These are phyloP conservation scores for Phytophthora uliginosa DNA, from an alignment of 352 stramenopile genomes.

Conservation along the genomic window DNA sequence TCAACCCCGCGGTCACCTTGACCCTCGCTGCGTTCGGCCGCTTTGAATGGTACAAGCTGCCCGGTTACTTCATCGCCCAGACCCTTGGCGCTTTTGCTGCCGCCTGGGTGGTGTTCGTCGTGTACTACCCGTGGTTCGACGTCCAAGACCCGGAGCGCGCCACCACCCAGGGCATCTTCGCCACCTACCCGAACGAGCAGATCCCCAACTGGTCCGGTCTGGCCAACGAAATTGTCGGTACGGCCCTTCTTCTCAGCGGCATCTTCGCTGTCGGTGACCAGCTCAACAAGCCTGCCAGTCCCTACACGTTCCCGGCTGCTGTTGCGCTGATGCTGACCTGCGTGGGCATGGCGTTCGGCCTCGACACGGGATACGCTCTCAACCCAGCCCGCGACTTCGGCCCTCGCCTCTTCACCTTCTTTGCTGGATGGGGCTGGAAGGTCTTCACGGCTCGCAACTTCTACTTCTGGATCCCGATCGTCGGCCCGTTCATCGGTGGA, in stretches of 20 bases:
- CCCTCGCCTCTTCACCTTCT: conserved; percentile 53
- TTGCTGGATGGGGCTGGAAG: conserved; percentile 53
- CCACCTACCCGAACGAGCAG: conserved; percentile 52
- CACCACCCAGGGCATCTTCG: conserved; percentile 55
- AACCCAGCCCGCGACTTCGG: conserved; percentile 59
- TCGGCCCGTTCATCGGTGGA: conserved; percentile 47
- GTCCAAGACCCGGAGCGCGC: conserved; percentile 43
- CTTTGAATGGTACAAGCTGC: conserved; percentile 63
- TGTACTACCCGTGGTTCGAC: conserved; percentile 71
- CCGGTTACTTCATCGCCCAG: conserved; percentile 60
- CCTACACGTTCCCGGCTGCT: conserved; percentile 41
- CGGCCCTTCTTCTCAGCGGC: conserved; percentile 47
- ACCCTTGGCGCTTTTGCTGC: conserved; percentile 53
- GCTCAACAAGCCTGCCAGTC: conserved; percentile 49
- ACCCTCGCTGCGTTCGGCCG: conserved; percentile 52
- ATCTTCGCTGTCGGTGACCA: conserved; percentile 57
- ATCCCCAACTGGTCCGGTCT: conserved; percentile 55
- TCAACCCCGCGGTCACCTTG: conserved; percentile 71
- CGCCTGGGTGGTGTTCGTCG: conserved; percentile 50
- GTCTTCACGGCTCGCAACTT: conserved; percentile 41
- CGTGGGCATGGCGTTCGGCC: conserved; percentile 45
- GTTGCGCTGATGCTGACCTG: conserved; percentile 45
- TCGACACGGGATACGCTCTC: conserved; percentile 49
- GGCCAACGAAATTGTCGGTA: conserved; percentile 53
- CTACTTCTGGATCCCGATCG: conserved; percentile 57